Base-by-base conservation (phyloP, 1,284 basidiomycete species). In the Schizophyllum commune region DNA sequence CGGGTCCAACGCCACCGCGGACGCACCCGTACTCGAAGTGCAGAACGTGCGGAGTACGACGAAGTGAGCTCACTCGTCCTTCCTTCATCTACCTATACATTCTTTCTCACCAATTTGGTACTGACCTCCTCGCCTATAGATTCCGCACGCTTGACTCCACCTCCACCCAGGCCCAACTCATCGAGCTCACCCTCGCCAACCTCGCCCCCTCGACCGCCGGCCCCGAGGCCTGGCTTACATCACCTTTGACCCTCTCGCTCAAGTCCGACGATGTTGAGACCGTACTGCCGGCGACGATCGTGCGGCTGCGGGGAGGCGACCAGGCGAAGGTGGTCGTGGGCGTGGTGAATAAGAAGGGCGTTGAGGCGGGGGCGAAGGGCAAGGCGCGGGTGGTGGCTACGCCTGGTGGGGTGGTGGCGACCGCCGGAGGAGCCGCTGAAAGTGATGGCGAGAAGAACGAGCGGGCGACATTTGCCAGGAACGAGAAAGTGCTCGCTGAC, bases 101-200 rank as follows among this genome's bases (percentile, higher is more conserved):
- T 27, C 39, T 8, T 17, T 9, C 39, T 47, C 17, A 17, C 39
- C 39, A 47, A 2, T 27, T 27, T 5, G 2, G 9, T 47, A 3
- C 39, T 47, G 13, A 47, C 39, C 17, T 8, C 39, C 39, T 2
- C 17, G 13, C 39, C 8, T 47, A 11, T 8, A 47, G 39, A 47
- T 47, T 47, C 39, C 39, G 39, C 39, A 47, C 39, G 4, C 39
- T 47, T 8, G 60, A 55, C 20, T 22, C 13, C 20, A 21, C 13
- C 20, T 68, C 68, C 3, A 65, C 61, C 27, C 73, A 70, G n/a
- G 73, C 72, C 7, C 80, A 82, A 61, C 73, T 72, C 0, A 77
- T 83, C 1, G 74, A 78, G 52, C 72, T 83, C 47, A 79, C 77
- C 0, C 62, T 83, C 17, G 77, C 76, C 17, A 83, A 83, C 64